Conservation (phyloP, 345 rosid genomes). For the Nasturtium officinale region DNA sequence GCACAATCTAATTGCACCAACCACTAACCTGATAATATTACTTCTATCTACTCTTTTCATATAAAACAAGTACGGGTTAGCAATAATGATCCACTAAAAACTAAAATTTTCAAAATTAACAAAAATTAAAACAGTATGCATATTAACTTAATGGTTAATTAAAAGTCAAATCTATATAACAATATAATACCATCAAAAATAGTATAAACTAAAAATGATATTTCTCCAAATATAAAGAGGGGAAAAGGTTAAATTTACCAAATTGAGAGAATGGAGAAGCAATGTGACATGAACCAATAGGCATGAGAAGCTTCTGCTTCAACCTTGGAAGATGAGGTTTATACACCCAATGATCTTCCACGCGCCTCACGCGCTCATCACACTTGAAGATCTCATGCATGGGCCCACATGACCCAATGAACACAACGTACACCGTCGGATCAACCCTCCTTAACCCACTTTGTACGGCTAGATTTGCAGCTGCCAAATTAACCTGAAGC, state of each 20-base stretch:
- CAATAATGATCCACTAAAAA: not conserved
- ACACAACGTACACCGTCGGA: slow-evolving; percentile 54
- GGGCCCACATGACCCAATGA: slow-evolving; percentile 72
- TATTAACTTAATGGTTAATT: not conserved
- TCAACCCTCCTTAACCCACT: slow-evolving; percentile 43
- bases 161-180: not conserved
- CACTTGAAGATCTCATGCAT: slow-evolving; percentile 83
- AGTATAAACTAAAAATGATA: not conserved
- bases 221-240: not conserved
- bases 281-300: slow-evolving; percentile 81
- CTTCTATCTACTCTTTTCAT: not conserved
- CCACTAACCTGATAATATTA: slow-evolving; percentile 14
- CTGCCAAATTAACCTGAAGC: slow-evolving; percentile 81
- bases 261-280: slow-evolving; percentile 50
- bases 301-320: slow-evolving; percentile 70
- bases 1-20: slow-evolving; percentile 41
- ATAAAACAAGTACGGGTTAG: not conserved
- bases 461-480: slow-evolving; percentile 65
- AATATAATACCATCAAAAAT: not conserved
- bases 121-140: not conserved
- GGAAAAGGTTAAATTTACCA: slow-evolving; percentile 40
- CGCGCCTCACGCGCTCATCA: slow-evolving; percentile 61
- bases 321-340: slow-evolving; percentile 58
- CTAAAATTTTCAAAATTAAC: not conserved
- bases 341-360: slow-evolving; percentile 69